Percentiles rank a stretch among this genome's conserved stretches.
Conservation (phyloP, 2,329 filamentous ascomycete species). For the Ophiognomonia clavigignenti-juglandacearum region DNA sequence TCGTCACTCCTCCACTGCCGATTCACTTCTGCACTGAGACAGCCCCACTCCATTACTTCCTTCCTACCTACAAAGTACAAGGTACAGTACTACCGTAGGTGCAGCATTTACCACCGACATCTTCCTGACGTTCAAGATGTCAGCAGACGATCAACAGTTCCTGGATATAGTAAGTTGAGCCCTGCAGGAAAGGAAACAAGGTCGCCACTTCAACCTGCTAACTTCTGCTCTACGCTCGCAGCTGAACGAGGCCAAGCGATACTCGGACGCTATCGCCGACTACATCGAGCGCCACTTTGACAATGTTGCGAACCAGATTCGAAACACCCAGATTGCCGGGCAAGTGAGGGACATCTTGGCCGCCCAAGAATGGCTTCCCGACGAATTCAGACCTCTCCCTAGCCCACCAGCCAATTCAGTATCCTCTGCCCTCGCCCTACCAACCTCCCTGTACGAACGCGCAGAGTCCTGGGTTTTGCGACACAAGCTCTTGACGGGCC, state of each 20-base stretch:
- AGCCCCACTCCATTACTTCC: too few relatives aligned
- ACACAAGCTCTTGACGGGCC: constrained; percentile 69
- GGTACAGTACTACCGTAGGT: too few relatives aligned
- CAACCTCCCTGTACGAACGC: constrained; percentile 39
- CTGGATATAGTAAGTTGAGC: constrained; percentile 20
- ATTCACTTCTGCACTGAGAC: too few relatives aligned
- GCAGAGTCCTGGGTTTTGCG: constrained; percentile 66
- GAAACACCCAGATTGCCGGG: constrained; percentile 52
- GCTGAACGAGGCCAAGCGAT: constrained; percentile 63
- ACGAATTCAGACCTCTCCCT: constrained; percentile 58
- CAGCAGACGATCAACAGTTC: constrained; percentile 20
- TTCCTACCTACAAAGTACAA: too few relatives aligned
- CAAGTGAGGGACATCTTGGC: constrained; percentile 66
- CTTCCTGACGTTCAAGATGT: constrained; percentile 18
- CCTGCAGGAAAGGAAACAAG: too few relatives aligned
- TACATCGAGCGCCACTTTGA: constrained; percentile 80
- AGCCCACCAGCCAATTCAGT: constrained; percentile 37
- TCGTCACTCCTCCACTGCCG: too few relatives aligned
- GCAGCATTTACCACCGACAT: too few relatives aligned
- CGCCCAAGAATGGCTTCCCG: constrained; percentile 67
- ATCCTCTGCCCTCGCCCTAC: too few relatives aligned
- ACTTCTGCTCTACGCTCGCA: constrained; percentile 26
- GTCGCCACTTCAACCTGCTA: too few relatives aligned
- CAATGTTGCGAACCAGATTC: constrained; percentile 62
- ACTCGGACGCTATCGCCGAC: constrained; percentile 69